These are phyloP conservation scores for Phialophora verrucosa DNA, from an alignment of 2,329 filamentous ascomycete species.

Conservation along the genomic window DNA sequence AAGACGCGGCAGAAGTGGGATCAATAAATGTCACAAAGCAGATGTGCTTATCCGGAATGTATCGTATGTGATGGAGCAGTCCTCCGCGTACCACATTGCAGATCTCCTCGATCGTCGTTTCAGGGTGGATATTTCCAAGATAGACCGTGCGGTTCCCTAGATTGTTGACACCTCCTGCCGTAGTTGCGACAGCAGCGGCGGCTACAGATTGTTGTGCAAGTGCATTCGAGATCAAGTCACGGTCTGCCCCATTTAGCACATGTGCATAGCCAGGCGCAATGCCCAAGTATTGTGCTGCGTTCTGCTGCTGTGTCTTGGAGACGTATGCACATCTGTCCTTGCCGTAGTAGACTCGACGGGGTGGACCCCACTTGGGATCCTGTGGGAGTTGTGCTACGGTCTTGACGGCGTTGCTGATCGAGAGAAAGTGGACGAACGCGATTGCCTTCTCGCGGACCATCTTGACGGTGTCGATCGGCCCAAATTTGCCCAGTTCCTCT, in stretches of 20 bases:
- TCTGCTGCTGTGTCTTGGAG: slow-evolving; percentile 99
- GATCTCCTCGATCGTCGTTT: slow-evolving; percentile 99
- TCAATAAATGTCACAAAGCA: slow-evolving; percentile 99
- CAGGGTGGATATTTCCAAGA: slow-evolving; percentile 96
- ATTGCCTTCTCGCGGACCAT: slow-evolving; percentile 98
- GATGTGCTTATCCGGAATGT: slow-evolving; percentile 99
- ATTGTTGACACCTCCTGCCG: slow-evolving; percentile 95
- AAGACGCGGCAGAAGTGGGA: slow-evolving; percentile 94
- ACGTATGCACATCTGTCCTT: slow-evolving; percentile 99
- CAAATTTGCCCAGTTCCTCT: slow-evolving; percentile 95
- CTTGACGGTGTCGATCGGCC: slow-evolving; percentile 95
- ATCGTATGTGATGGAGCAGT: slow-evolving; percentile 95
- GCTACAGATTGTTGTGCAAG: slow-evolving; percentile 97
- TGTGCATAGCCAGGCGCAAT: slow-evolving; percentile 97
- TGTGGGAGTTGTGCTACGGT: slow-evolving; percentile 95
- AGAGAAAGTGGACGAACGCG: slow-evolving; percentile 96
- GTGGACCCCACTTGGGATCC: slow-evolving; percentile 94
- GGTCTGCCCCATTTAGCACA: slow-evolving; percentile 92
- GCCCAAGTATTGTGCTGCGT: slow-evolving; percentile 95
- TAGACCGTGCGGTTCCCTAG: slow-evolving; percentile 97
- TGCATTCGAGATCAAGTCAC: slow-evolving; percentile 94
- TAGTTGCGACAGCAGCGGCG: slow-evolving; percentile 93
- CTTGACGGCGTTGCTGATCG: slow-evolving; percentile 97
- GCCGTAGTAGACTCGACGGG: slow-evolving; percentile 95
- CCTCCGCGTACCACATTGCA: slow-evolving; percentile 98